A percentile compares a stretch with the other conserved stretches of the same genome.
Evolutionary conservation across 306 rosid genomes (phyloP).

Genomic region (Hippophae gyantsensis): DNA sequence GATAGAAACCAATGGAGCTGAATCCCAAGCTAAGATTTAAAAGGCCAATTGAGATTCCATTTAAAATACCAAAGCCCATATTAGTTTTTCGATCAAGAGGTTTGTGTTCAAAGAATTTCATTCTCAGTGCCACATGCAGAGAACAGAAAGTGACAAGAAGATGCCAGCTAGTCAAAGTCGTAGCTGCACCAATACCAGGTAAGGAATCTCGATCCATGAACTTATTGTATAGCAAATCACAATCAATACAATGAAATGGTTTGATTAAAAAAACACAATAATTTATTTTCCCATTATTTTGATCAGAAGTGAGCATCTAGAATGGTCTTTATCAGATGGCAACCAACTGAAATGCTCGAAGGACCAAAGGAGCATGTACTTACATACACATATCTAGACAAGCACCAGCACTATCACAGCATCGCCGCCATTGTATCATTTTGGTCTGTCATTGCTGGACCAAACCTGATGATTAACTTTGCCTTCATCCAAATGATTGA

Average conservation of each 20-base stretch:
- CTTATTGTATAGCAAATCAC: neutral
- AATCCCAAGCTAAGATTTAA: slow-evolving; percentile 93
- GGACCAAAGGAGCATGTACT: too few species aligned
- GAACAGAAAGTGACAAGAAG: slow-evolving; percentile 96
- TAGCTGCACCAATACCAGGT: slow-evolving; percentile 64
- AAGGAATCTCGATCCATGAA: neutral
- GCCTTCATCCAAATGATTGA: too few species aligned
- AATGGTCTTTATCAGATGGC: neutral
- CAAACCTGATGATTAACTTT: too few species aligned
- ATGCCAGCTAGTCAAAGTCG: slow-evolving; percentile 99
- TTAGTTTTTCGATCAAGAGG: slow-evolving; percentile 74
- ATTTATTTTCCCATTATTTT: too few species aligned
- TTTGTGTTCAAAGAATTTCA: slow-evolving; percentile 92
- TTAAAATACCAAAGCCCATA: slow-evolving; percentile 86
- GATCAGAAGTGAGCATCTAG: too few species aligned
- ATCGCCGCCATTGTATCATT: too few species aligned
- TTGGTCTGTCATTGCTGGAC: too few species aligned
- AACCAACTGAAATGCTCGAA: too few species aligned
- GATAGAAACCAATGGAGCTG: slow-evolving; percentile 97
- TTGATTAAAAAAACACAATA: too few species aligned
- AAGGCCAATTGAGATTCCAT: slow-evolving; percentile 97
- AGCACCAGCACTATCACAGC: too few species aligned
- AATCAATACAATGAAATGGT: slow-evolving; percentile 16
- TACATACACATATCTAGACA: too few species aligned
- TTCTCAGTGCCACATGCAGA: slow-evolving; percentile 69